These are phyloP conservation scores for Annulohypoxylon bovei DNA, from an alignment of 495 filamentous ascomycete genomes.

Conservation along the genomic window DNA sequence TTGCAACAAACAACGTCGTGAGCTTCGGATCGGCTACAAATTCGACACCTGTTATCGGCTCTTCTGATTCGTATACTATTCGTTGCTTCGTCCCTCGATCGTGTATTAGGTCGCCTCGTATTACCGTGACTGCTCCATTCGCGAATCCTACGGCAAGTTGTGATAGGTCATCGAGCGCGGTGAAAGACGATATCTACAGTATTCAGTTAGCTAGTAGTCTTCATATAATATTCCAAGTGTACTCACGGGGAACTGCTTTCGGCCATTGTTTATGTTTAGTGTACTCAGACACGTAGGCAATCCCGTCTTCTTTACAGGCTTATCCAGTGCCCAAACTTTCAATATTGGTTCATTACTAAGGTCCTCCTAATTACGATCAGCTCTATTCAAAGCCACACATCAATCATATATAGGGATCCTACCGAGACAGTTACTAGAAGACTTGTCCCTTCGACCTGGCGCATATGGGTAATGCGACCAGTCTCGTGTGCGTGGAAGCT, in stretches of 20 bases:
- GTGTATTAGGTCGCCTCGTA: slow-evolving; percentile 93
- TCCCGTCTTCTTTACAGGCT: slow-evolving; percentile 92
- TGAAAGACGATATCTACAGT: slow-evolving; percentile 86
- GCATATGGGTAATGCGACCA: slow-evolving; percentile 89
- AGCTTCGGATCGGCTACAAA: slow-evolving; percentile 69
- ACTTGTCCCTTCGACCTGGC: slow-evolving; percentile 88
- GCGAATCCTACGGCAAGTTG: slow-evolving; percentile 96
- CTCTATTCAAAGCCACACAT: neutral
- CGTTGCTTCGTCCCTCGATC: slow-evolving; percentile 96
- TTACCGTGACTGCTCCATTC: slow-evolving; percentile 92
- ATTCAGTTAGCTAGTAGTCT: slow-evolving; percentile 11
- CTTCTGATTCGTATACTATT: slow-evolving; percentile 95
- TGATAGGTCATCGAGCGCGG: slow-evolving; percentile 83
- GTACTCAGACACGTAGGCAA: slow-evolving; percentile 86
- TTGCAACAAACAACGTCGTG: slow-evolving; percentile 89
- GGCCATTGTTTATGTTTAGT: slow-evolving; percentile 85
- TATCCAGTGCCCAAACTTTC: slow-evolving; percentile 97
- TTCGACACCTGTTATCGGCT: slow-evolving; percentile 91
- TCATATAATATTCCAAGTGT: neutral
- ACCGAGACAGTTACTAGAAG: slow-evolving; percentile 84
- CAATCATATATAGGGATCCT: slow-evolving; percentile 4
- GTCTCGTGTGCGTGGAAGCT: slow-evolving; percentile 86
- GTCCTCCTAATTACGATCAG: slow-evolving; percentile 67
- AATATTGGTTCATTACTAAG: slow-evolving; percentile 84
- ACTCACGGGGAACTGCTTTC: slow-evolving; percentile 88